Evolutionary conservation across 169 alveolate genomes (phyloP), one percentile per base, ranked within the genome.

Genomic region (Eimeria brunetti): DNA sequence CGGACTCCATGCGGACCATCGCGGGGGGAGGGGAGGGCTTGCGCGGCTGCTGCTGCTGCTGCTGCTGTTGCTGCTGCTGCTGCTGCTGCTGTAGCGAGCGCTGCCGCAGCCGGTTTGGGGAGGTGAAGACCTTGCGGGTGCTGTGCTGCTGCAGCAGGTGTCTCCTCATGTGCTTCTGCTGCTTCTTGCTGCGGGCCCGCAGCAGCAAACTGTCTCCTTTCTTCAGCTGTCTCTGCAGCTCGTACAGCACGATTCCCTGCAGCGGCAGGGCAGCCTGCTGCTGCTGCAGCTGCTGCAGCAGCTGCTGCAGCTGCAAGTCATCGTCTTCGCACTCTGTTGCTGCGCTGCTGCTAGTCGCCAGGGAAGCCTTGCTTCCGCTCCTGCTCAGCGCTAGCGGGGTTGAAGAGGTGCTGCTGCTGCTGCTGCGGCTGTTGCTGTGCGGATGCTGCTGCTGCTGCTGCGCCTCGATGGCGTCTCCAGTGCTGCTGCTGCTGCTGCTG

Each of bases 361-460:
- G 67, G 33, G 88, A 78, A 6, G 88, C 44, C 44, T 41, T 78
- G 88, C 88, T 78, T 64, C 88, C 49, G 88, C 88, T 78, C 88
- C 88, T 78, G 88, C 88, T 78, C 27, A 78, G 88, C 16, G 67
- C 64, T 24, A 49, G 60, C 11, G 88, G 64, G 1, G 88, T 78
- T 11, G 33, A 41, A 5, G 88, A 5, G 24, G 49, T 1, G 64
- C 56, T 78, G 88, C 88, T 78, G 67, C 64, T 78, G 88, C 67
- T 44, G 67, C 64, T 41, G 38, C 46, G 38, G 30, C 41, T 78
- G 88, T 67, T 44, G 67, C 64, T 41, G 58, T 78, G 88, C 88
- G 1, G 88, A 36, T 78, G 33, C 88, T 78, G 88, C 88, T 46
- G 88, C 67, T 46, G 64, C 69, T 78, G 58, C 46, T 41, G 62